Percentiles rank a stretch among this genome's conserved stretches.
Conservation (phyloP, 306 rosid genomes). For the Acacia crassicarpa region DNA sequence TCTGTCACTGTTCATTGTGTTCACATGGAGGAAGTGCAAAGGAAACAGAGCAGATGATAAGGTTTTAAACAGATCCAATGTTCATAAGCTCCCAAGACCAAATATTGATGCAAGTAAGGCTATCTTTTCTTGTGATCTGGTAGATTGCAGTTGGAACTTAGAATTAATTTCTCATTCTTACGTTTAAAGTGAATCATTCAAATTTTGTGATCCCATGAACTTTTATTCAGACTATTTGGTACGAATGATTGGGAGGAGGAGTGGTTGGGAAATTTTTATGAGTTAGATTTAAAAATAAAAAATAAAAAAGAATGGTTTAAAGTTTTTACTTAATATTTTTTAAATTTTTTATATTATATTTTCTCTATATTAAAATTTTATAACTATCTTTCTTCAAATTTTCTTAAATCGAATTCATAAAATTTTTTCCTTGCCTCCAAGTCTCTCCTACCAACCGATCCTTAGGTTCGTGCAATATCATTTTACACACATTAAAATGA, state of each 20-base stretch:
- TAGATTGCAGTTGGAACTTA: neutral
- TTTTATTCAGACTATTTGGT: neutral
- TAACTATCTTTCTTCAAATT: too few relatives aligned
- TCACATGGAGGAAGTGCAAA: constrained; percentile 43
- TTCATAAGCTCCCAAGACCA: constrained; percentile 47
- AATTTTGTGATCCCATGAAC: neutral
- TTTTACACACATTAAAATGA: neutral
- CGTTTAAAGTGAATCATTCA: neutral
- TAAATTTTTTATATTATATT: too few relatives aligned
- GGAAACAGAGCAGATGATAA: constrained; percentile 29
- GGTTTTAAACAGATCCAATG: constrained; percentile 30
- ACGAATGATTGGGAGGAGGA: too few relatives aligned
- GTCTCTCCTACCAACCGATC: too few relatives aligned
- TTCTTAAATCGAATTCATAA: too few relatives aligned
- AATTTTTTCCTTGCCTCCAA: too few relatives aligned
- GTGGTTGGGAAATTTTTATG: too few relatives aligned
- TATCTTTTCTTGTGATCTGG: neutral
- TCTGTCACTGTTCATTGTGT: constrained; percentile 45
- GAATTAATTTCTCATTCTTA: neutral
- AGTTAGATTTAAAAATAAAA: too few relatives aligned
- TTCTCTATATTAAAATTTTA: too few relatives aligned
- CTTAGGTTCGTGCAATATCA: neutral
- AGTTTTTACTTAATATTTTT: too few relatives aligned
- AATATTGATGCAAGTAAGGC: constrained; percentile 57
- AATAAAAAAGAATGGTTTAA: too few relatives aligned